Percentiles rank a stretch among this genome's conserved stretches.
phyloP scores from a whole-genome alignment of 2,329 filamentous ascomycete genomes.

The Colletotrichum viniferum region DNA sequence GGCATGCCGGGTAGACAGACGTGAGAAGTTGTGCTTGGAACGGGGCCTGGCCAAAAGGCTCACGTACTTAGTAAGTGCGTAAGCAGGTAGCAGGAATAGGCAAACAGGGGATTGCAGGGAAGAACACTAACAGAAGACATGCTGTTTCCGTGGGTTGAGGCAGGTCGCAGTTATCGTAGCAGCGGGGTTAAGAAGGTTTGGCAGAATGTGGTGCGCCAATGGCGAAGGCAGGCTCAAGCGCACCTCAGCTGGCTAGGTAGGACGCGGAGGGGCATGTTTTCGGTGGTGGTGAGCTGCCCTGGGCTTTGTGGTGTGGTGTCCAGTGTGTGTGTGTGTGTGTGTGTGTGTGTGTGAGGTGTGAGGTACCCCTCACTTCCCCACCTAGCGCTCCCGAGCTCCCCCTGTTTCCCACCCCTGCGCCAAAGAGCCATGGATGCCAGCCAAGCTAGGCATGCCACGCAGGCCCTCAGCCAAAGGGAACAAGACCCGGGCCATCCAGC shows the following conservation, averaged over 20 bases:
- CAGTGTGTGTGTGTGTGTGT: not conserved
- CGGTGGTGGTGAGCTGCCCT: not conserved
- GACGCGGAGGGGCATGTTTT: not conserved
- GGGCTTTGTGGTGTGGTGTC: not conserved
- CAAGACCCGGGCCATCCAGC: not conserved
- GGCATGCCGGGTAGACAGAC: not conserved
- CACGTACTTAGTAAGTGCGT: not conserved
- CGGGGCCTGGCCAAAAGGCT: not conserved
- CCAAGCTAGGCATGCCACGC: not conserved
- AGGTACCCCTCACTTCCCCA: conserved; percentile 5
- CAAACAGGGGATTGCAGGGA: not conserved
- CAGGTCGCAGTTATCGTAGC: not conserved
- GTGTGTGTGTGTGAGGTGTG: not conserved
- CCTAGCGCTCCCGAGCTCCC: conserved; percentile 6
- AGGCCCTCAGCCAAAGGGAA: not conserved
- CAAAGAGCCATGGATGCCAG: not conserved
- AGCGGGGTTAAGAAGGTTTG: not conserved
- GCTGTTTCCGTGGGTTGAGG: not conserved
- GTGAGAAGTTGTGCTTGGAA: not conserved
- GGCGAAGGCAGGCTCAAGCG: not conserved
- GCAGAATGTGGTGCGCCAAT: not conserved
- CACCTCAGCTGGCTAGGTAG: not conserved
- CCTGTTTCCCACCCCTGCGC: not conserved
- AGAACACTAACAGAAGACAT: not conserved
- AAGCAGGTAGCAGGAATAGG: not conserved